Evolutionary conservation across 228 moss, liverwort and hornwort species (phyloP).

Genomic region (Sphagnum fallax): DNA sequence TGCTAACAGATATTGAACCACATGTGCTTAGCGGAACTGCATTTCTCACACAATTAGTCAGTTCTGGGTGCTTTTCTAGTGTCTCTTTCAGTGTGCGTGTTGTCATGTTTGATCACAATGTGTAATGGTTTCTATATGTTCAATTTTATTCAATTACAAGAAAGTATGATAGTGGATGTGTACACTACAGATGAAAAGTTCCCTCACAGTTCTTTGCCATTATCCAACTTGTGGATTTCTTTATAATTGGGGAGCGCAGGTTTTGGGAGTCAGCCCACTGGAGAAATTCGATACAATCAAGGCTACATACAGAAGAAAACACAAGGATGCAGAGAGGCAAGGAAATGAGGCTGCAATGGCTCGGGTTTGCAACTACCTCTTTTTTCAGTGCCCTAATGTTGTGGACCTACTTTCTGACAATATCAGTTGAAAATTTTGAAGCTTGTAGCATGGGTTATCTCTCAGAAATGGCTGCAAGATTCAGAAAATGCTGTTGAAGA

Average conservation of each 20-base stretch:
- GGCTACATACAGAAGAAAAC: conserved; percentile 40
- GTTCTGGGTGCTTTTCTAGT: no score
- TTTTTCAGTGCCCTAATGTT: neutral
- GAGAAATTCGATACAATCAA: conserved; percentile 87
- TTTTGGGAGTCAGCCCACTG: conserved; percentile 72
- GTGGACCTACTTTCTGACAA: no score
- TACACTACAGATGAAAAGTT: neutral
- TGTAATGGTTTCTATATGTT: neutral
- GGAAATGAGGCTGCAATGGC: conserved; percentile 70
- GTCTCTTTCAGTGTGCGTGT: neutral
- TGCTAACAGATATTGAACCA: no score
- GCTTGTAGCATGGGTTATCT: no score
- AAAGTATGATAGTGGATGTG: neutral
- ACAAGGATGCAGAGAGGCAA: conserved; percentile 78
- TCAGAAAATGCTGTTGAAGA: no score
- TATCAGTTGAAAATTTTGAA: no score
- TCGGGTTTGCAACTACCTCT: conserved; percentile 23
- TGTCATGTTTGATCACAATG: neutral
- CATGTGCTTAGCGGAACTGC: no score
- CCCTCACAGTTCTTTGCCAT: neutral
- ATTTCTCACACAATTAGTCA: no score
- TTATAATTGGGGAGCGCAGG: conserved; percentile 12
- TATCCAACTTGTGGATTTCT: neutral
- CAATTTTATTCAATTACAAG: neutral
- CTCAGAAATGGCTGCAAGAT: no score